These are phyloP conservation scores for Pleurotus cornucopiae DNA, from an alignment of 768 basidiomycete genomes.

Conservation along the genomic window DNA sequence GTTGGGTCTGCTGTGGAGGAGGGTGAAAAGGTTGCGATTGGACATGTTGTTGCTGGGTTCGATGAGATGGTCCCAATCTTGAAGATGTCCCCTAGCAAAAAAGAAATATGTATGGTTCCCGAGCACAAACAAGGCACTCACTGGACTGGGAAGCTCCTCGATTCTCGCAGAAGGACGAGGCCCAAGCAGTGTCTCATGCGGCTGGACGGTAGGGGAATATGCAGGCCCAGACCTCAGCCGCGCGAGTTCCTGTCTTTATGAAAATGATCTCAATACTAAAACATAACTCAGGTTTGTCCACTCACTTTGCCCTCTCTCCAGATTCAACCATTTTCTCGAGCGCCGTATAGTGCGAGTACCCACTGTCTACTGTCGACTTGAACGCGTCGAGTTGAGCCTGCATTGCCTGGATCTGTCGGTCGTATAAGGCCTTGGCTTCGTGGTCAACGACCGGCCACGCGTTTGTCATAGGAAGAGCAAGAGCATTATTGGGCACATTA, in stretches of 20 bases:
- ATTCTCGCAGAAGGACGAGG: neutral
- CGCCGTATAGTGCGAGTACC: conserved; percentile 1
- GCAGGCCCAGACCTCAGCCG: neutral
- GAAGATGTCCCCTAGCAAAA: too few relatives aligned
- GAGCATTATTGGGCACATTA: neutral
- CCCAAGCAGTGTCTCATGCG: neutral
- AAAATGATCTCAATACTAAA: neutral
- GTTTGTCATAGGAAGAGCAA: neutral
- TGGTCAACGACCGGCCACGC: neutral
- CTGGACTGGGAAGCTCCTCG: neutral
- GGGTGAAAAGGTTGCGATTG: too few relatives aligned
- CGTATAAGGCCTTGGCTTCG: neutral
- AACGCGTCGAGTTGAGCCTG: neutral
- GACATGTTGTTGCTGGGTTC: too few relatives aligned
- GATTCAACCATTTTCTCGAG: conserved; percentile 5
- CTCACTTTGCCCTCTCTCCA: conserved; percentile 12
- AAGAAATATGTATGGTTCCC: too few relatives aligned
- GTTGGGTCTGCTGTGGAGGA: too few relatives aligned
- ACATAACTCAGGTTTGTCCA: neutral
- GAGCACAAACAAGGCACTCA: too few relatives aligned
- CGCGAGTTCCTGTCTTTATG: neutral
- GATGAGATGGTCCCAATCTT: too few relatives aligned
- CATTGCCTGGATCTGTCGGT: conserved; percentile 1
- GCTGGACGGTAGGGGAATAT: neutral
- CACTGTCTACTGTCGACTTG: neutral